Evolutionary conservation across 208 protist species (phyloP).

Genomic region (Angomonas desouzai): DNA sequence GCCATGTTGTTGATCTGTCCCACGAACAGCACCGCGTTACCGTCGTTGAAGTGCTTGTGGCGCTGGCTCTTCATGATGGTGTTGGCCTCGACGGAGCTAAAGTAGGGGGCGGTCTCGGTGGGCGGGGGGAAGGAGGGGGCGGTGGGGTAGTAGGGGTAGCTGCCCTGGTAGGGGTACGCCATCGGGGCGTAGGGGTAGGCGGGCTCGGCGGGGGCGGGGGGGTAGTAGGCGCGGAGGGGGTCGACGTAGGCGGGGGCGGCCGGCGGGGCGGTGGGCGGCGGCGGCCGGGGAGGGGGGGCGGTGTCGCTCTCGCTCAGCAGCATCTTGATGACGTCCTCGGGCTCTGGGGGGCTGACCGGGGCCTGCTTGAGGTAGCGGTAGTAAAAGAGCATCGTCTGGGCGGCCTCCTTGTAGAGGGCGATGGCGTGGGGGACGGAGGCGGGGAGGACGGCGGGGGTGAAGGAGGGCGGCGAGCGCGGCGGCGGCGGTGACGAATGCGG

Average conservation of each 20-base stretch:
- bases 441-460: neutral
- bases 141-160: neutral
- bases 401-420: neutral
- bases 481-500: too few relatives aligned
- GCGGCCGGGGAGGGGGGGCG: too few relatives aligned
- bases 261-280: too few relatives aligned
- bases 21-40: constrained; percentile 39
- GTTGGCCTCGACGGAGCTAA: neutral
- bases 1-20: constrained; percentile 39
- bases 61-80: neutral
- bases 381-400: neutral
- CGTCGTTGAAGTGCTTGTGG: constrained; percentile 22
- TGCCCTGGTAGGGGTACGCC: neutral
- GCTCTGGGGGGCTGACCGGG: neutral
- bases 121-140: neutral
- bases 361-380: neutral
- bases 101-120: neutral
- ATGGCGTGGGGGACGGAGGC: neutral
- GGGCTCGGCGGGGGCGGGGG: too few relatives aligned
- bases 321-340: neutral
- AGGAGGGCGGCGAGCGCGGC: too few relatives aligned
- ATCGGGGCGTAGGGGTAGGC: neutral
- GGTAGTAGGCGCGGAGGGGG: neutral
- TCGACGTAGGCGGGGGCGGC: neutral
- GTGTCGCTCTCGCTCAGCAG: neutral